phyloP scores from a whole-genome alignment of 257 asterid genomes.

The Fraxinus excelsior region DNA sequence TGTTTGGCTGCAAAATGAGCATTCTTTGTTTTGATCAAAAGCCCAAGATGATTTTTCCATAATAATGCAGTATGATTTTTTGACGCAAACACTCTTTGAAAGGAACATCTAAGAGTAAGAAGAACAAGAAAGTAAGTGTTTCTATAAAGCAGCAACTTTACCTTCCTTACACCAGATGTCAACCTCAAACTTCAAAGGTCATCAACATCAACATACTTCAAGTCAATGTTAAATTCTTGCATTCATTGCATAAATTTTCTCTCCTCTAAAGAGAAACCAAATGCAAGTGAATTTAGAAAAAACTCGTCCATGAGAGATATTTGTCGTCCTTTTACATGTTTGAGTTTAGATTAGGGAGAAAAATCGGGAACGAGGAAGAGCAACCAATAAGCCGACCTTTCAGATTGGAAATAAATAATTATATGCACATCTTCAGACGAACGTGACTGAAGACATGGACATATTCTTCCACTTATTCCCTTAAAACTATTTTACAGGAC shows the following conservation, averaged over 20 bases:
- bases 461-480: constrained; percentile 86
- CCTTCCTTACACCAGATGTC: constrained; percentile 96
- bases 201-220: constrained; percentile 72
- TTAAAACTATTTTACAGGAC: constrained; percentile 55
- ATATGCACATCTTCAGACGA: constrained; percentile 88
- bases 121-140: background rate
- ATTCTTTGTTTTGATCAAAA: background rate
- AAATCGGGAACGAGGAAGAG: constrained; percentile 8
- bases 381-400: constrained; percentile 47
- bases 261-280: constrained; percentile 56
- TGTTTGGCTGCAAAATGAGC: background rate
- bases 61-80: constrained; percentile 8
- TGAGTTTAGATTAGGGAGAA: background rate
- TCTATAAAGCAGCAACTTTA: constrained; percentile 26
- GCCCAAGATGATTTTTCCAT: constrained; percentile 9
- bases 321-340: background rate
- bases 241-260: constrained; percentile 33
- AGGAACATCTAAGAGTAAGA: background rate
- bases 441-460: constrained; percentile 82
- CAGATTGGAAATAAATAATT: constrained; percentile 58
- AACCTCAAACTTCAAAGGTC: constrained; percentile 77
- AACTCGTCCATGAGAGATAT: constrained; percentile 7
- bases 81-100: background rate
- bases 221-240: constrained; percentile 34
- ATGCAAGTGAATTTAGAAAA: constrained; percentile 20